Conservation (phyloP, 176 grass and related monocot genomes). For the Ensete ventricosum region DNA sequence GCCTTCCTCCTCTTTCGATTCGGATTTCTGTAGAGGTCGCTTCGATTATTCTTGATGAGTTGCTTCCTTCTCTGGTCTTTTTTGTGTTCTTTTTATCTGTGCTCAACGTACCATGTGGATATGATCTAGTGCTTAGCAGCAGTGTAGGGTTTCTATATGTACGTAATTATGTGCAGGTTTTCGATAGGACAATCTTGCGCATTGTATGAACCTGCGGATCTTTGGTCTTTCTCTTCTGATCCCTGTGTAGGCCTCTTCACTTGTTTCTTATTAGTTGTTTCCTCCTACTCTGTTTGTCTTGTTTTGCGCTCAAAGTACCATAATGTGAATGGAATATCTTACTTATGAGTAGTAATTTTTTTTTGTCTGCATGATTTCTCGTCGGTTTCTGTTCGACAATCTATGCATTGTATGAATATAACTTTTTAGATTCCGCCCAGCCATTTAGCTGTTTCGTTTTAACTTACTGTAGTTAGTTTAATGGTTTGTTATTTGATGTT, state of each 20-base stretch:
- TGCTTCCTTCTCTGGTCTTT: background rate
- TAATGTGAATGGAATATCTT: no score
- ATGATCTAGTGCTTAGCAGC: background rate
- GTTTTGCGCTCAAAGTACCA: no score
- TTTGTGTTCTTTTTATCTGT: background rate
- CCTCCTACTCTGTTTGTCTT: no score
- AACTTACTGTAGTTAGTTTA: background rate
- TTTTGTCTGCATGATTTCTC: no score
- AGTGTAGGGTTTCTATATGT: background rate
- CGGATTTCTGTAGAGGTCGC: background rate
- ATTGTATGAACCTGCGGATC: background rate
- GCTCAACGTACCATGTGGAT: background rate
- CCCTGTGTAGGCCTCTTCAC: no score
- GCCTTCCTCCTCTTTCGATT: background rate
- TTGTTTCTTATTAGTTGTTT: no score
- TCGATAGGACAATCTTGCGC: background rate
- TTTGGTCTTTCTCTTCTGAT: no score
- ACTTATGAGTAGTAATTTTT: no score
- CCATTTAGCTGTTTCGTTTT: background rate
- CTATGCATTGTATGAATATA: background rate
- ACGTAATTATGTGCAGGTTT: background rate
- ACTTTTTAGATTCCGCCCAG: background rate
- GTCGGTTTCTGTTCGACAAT: background rate
- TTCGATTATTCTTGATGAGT: background rate
- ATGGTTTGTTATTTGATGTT: background rate